phyloP scores from a whole-genome alignment of 148 eudicot species.

The Cornus controversa region DNA sequence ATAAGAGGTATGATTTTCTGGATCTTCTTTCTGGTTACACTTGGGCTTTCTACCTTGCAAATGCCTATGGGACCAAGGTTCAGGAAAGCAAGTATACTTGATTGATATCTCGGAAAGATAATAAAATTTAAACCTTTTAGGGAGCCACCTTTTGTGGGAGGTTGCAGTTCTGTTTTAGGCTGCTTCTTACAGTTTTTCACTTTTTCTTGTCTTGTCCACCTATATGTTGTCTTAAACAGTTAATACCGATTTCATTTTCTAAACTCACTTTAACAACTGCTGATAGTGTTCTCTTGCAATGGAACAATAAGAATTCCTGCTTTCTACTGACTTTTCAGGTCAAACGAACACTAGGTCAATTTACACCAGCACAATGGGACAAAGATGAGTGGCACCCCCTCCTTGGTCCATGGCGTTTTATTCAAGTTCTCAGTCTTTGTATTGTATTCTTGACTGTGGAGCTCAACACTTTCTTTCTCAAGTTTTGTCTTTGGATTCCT shows the following conservation, averaged over 20 bases:
- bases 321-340: slow-evolving; percentile 43
- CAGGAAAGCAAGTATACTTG: neutral
- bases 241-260: too few relatives aligned
- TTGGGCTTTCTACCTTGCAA: neutral
- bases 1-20: too few relatives aligned
- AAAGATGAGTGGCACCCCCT: slow-evolving; percentile 99
- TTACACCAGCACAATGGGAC: slow-evolving; percentile 98
- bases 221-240: neutral
- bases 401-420: slow-evolving; percentile 91
- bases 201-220: too few relatives aligned
- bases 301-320: neutral
- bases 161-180: neutral
- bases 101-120: neutral
- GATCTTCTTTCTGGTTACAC: too few relatives aligned
- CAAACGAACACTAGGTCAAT: slow-evolving; percentile 84
- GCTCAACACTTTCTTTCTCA: slow-evolving; percentile 92
- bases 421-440: slow-evolving; percentile 87
- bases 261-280: too few relatives aligned
- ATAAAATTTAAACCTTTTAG: neutral
- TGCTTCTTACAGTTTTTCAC: neutral
- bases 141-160: neutral
- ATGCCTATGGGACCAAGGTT: neutral
- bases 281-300: neutral
- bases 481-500: slow-evolving; percentile 98
- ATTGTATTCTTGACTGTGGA: slow-evolving; percentile 86